Evolutionary conservation across 805 yeast genomes (phyloP), one percentile per base, ranked within the genome.

Genomic region (Wickerhamomyces chambardii): DNA sequence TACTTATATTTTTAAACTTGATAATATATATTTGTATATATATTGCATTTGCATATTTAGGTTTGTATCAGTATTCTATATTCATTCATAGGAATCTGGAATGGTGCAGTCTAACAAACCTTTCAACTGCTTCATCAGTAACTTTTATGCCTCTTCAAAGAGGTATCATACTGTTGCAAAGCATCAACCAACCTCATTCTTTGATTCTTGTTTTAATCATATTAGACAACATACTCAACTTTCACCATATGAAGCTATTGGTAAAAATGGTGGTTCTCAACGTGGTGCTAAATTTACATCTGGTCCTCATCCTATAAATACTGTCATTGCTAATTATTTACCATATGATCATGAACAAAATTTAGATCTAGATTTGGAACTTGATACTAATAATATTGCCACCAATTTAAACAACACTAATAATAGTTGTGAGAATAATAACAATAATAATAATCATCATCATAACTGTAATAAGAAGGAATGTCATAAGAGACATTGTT

Each of bases 191-290:
- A 39, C 59, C 2, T 47, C 63, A 7, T 63, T 63, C 40, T 63
- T 63, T 34, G 66, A 62, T 36, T 60, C 63, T 19, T 51, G 66
- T n/a, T 61, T 59, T 45, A 63, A 61, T 42, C 50, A 59, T 44
- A 42, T 61, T 39, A 55, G 59, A 35, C 61, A 59, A 35, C 58
- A 58, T 39, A 55, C 56, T 27, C 63, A 61, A 28, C 38, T 60
- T 3, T 55, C 54, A 16, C 40, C 41, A 32, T 39, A 42, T 28
- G 56, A 53, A 14, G 30, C 47, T 3, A 42, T 44, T 11, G 41
- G 44, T 11, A 45, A 10, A 11, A 28, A 17, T 4, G 46, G 43
- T 11, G 48, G 47, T 14, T 32, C 48, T 14, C 42, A 42, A 32
- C 29, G 40, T 21, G 32, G 27, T 19, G 27, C 27, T 7, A 15